These are phyloP conservation scores for Solidago caesia DNA, from an alignment of 129 eudicot genomes.

Conservation along the genomic window DNA sequence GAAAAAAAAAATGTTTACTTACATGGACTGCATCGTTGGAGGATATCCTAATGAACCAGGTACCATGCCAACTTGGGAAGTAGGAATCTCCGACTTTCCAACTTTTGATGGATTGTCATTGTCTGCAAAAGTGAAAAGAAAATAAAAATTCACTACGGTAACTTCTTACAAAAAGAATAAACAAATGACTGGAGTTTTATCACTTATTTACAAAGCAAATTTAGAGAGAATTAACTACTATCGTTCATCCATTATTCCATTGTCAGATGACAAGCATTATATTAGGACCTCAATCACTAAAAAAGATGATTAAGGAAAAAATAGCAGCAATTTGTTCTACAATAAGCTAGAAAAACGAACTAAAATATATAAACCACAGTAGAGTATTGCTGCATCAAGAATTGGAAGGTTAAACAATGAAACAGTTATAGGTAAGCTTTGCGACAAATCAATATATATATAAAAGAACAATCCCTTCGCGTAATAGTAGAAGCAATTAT, in stretches of 20 bases:
- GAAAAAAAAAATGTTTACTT: conserved; percentile 24
- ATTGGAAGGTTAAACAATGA: background rate
- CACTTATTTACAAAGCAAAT: conserved; percentile 11
- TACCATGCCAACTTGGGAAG: conserved; percentile 49
- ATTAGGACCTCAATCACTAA: background rate
- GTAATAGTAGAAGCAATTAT: background rate
- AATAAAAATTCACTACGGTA: background rate
- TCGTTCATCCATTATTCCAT: background rate
- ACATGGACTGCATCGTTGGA: conserved; percentile 67
- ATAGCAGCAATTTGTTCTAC: background rate
- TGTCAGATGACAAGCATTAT: background rate
- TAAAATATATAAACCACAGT: background rate
- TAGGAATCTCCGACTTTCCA: conserved; percentile 63
- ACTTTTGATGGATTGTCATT: conserved; percentile 69
- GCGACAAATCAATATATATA: background rate
- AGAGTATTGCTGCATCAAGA: background rate
- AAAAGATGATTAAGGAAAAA: background rate
- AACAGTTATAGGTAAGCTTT: background rate
- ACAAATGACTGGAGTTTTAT: background rate
- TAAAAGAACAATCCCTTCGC: background rate
- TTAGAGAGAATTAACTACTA: background rate
- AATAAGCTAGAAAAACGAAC: background rate
- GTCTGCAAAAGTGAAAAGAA: conserved; percentile 47
- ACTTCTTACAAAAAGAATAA: background rate
- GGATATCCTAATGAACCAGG: conserved; percentile 74